phyloP scores from a whole-genome alignment of 75 land plant genomes.

The Sequoia sempervirens region DNA sequence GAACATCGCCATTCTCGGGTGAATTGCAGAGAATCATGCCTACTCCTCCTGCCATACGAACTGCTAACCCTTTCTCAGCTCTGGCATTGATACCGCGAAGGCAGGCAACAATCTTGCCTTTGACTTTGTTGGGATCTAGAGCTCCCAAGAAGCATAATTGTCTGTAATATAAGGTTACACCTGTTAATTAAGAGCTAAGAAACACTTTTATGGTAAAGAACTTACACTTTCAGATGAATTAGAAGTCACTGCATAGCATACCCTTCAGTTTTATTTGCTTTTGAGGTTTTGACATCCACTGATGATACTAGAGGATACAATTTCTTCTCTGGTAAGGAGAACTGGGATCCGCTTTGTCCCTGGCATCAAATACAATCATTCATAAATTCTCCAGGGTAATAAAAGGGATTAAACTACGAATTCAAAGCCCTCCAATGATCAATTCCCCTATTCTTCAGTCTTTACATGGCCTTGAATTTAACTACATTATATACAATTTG shows the following conservation, averaged over 20 bases:
- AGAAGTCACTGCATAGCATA: background rate
- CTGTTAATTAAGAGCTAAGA: background rate
- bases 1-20: constrained; percentile 8
- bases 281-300: constrained; percentile 8
- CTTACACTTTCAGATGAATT: background rate
- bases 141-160: constrained; percentile 9
- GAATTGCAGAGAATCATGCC: constrained; percentile 31
- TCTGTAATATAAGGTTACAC: constrained; percentile 7
- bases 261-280: background rate
- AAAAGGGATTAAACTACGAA: background rate
- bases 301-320: constrained; percentile 19
- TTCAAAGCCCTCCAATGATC: background rate
- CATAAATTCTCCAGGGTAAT: background rate
- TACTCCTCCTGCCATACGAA: constrained; percentile 26
- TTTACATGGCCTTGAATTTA: background rate
- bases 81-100: constrained; percentile 13
- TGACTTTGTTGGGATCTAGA: constrained; percentile 25
- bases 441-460: background rate
- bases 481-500: background rate
- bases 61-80: constrained; percentile 9
- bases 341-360: constrained; percentile 19
- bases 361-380: background rate
- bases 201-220: background rate
- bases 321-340: constrained; percentile 2
- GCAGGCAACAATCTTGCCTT: constrained; percentile 32